A percentile compares a stretch with the other conserved stretches of the same genome.
phyloP scores from a whole-genome alignment of 805 yeast species.

The Kazachstania taianensis region DNA sequence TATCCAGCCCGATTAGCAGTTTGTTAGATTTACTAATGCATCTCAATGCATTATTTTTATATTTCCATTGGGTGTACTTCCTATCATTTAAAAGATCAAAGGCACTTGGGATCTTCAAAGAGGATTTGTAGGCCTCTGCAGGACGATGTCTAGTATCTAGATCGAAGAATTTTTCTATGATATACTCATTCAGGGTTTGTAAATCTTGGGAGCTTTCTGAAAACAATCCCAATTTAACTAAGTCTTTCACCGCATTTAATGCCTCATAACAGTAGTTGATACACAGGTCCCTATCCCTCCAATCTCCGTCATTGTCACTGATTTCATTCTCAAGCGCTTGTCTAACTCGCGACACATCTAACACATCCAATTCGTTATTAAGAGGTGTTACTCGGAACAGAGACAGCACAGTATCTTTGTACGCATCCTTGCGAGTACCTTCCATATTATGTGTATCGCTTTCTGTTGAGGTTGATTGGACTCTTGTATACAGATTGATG shows the following conservation, averaged over 20 bases:
- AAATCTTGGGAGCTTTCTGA: slow-evolving; percentile 5
- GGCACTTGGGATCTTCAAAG: not conserved
- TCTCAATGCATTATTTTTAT: slow-evolving; percentile 43
- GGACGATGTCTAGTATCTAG: not conserved
- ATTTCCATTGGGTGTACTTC: not conserved
- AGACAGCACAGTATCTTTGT: no score
- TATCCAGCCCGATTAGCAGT: slow-evolving; percentile 14
- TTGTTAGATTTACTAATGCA: slow-evolving; percentile 43
- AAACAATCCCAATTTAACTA: slow-evolving; percentile 21
- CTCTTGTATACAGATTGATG: no score
- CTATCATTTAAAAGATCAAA: not conserved
- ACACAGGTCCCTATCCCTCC: no score
- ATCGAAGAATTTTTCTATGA: slow-evolving; percentile 1
- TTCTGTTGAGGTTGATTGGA: no score
- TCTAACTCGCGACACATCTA: no score
- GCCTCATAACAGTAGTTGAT: slow-evolving; percentile 21
- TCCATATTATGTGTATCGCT: no score
- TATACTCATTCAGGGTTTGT: slow-evolving; percentile 3
- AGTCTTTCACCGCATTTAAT: slow-evolving; percentile 20
- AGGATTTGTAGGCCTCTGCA: not conserved
- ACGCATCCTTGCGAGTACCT: no score
- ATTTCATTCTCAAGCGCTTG: no score
- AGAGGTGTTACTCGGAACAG: no score
- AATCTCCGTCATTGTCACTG: no score
- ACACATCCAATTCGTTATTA: no score